Conservation (phyloP, 2,329 filamentous ascomycete species). For the Endoconidiophora polonica region DNA sequence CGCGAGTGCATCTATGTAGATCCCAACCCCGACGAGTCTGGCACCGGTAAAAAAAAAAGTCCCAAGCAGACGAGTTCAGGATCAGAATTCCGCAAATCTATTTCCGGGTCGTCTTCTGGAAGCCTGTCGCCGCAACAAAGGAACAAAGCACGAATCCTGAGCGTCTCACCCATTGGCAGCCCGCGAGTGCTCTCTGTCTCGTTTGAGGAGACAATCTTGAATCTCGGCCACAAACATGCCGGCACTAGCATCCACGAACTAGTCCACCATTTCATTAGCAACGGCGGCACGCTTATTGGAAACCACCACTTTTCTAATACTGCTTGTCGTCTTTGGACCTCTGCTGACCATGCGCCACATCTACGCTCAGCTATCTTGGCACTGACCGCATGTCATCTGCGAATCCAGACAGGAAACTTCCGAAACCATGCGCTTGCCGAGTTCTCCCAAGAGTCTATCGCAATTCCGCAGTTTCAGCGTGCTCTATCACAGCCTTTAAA, state of each 20-base stretch:
- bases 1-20: slow-evolving; percentile 13
- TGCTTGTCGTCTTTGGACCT: slow-evolving; percentile 11
- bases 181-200: slow-evolving; percentile 8
- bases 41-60: not conserved
- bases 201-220: slow-evolving; percentile 6
- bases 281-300: slow-evolving; percentile 13
- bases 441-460: slow-evolving; percentile 15
- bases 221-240: slow-evolving; percentile 5
- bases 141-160: not conserved
- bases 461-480: slow-evolving; percentile 14
- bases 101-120: not conserved
- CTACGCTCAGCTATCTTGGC: slow-evolving; percentile 16
- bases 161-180: not conserved
- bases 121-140: not conserved
- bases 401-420: slow-evolving; percentile 9
- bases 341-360: slow-evolving; percentile 12
- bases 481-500: slow-evolving; percentile 15
- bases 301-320: slow-evolving; percentile 12
- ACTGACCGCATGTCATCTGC: slow-evolving; percentile 16
- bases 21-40: not conserved
- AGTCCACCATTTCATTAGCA: slow-evolving; percentile 8
- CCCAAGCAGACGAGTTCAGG: not conserved
- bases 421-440: slow-evolving; percentile 15
- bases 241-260: slow-evolving; percentile 10
- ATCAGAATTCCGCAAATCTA: not conserved